These are phyloP conservation scores for Fusarium sororula DNA, from an alignment of 2,329 filamentous ascomycete genomes.

Conservation along the genomic window DNA sequence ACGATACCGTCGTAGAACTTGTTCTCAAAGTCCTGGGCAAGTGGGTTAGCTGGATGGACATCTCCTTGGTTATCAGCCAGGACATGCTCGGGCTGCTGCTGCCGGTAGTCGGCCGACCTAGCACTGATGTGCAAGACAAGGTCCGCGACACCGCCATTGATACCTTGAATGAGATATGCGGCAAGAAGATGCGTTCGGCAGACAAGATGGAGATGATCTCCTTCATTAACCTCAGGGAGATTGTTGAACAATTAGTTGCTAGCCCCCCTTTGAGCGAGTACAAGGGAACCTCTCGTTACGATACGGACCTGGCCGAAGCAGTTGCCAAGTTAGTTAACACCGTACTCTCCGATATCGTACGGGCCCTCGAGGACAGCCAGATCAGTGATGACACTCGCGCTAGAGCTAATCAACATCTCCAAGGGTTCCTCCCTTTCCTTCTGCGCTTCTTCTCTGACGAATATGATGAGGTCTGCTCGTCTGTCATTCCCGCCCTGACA, in stretches of 20 bases:
- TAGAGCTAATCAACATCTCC: conserved; percentile 83
- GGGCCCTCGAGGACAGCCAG: conserved; percentile 76
- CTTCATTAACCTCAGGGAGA: conserved; percentile 86
- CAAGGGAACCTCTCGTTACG: conserved; percentile 85
- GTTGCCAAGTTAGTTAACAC: conserved; percentile 97
- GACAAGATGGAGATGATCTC: conserved; percentile 96
- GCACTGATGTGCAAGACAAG: conserved; percentile 73
- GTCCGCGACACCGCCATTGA: conserved; percentile 92
- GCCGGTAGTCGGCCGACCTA: conserved; percentile 82
- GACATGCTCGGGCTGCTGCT: conserved; percentile 86
- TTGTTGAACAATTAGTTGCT: conserved; percentile 85
- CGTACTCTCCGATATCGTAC: conserved; percentile 85
- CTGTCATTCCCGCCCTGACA: conserved; percentile 90
- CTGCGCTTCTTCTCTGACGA: conserved; percentile 97
- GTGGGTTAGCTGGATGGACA: conserved; percentile 99
- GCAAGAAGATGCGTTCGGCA: conserved; percentile 94
- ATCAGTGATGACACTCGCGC: conserved; percentile 71
- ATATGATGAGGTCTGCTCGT: conserved; percentile 97
- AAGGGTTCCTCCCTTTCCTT: conserved; percentile 84
- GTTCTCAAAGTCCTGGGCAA: conserved; percentile 91
- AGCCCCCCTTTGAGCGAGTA: conserved; percentile 83
- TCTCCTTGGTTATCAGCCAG: conserved; percentile 90
- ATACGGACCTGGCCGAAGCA: conserved; percentile 93
- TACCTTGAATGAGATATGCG: conserved; percentile 93
- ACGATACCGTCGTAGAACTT: conserved; percentile 82